A percentile compares a stretch with the other conserved stretches of the same genome.
These are phyloP conservation scores for Chionographis japonica DNA, from an alignment of 106 monocot species.

Conservation along the genomic window DNA sequence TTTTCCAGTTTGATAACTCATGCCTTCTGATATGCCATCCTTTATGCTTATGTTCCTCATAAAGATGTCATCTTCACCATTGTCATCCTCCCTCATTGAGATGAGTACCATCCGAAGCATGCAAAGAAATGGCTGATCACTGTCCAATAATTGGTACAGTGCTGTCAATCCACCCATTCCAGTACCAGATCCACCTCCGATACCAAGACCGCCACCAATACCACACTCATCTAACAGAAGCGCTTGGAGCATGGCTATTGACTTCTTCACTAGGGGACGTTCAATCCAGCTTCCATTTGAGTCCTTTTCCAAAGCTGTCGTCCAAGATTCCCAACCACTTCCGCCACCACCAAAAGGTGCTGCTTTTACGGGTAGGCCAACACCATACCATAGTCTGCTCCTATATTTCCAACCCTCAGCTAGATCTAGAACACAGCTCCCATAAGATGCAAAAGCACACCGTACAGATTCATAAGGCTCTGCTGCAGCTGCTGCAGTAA, in stretches of 20 bases:
- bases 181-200: constrained; percentile 90
- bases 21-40: constrained; percentile 64
- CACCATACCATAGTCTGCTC: constrained; percentile 93
- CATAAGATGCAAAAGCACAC: constrained; percentile 91
- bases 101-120: constrained; percentile 92
- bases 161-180: constrained; percentile 81
- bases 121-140: constrained; percentile 95
- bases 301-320: constrained; percentile 69
- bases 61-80: constrained; percentile 69
- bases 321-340: constrained; percentile 89
- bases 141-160: constrained; percentile 87
- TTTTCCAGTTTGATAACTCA: constrained; percentile 35
- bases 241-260: constrained; percentile 80
- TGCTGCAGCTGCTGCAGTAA: constrained; percentile 95
- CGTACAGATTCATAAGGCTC: constrained; percentile 98
- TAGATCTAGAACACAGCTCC: constrained; percentile 77
- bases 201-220: constrained; percentile 74
- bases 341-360: constrained; percentile 75
- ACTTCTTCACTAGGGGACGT: constrained; percentile 84
- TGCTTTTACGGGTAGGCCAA: constrained; percentile 59
- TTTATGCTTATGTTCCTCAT: constrained; percentile 58
- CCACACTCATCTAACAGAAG: constrained; percentile 90
- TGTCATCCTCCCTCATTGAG: constrained; percentile 91
- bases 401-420: constrained; percentile 84
- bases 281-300: constrained; percentile 83